Evolutionary conservation across 106 monocot genomes (phyloP).

Genomic region (Amphibolis antarctica): DNA sequence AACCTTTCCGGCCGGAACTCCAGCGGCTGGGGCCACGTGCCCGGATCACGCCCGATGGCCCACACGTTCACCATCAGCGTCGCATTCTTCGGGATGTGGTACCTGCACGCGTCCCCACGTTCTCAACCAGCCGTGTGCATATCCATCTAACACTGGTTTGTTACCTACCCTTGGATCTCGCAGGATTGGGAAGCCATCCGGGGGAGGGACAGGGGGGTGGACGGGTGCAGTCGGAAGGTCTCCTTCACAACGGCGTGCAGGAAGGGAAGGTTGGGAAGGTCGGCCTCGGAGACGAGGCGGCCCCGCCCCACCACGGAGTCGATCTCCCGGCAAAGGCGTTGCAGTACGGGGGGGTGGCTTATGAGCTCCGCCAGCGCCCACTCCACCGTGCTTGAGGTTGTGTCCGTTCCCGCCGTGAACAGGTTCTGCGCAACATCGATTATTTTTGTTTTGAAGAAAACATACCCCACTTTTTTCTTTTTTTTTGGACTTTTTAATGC

Average conservation of each 20-base stretch:
- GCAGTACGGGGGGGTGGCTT: constrained; percentile 16
- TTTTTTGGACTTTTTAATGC: neutral
- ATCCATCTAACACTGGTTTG: neutral
- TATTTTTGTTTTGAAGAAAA: neutral
- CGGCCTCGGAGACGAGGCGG: constrained; percentile 16
- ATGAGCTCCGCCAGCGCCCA: constrained; percentile 29
- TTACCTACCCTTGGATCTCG: constrained; percentile 10
- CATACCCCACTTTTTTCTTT: neutral
- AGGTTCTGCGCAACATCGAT: constrained; percentile 2
- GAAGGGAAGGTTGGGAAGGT: constrained; percentile 14
- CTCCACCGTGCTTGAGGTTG: constrained; percentile 19
- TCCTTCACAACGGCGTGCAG: constrained; percentile 22
- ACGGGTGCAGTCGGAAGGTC: constrained; percentile 18
- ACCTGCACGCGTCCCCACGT: neutral
- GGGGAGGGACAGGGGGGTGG: constrained; percentile 24
- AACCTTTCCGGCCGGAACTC: constrained; percentile 19
- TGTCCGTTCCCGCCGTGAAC: constrained; percentile 18
- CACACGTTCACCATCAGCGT: constrained; percentile 20
- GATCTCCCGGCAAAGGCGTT: neutral
- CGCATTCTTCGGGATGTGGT: constrained; percentile 9
- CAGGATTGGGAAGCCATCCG: constrained; percentile 12
- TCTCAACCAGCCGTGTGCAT: neutral
- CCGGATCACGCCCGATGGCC: constrained; percentile 13
- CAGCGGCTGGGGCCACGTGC: constrained; percentile 6
- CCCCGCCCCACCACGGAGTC: constrained; percentile 9